Conservation (phyloP, 306 rosid species). For the Acacia melanoxylon region DNA sequence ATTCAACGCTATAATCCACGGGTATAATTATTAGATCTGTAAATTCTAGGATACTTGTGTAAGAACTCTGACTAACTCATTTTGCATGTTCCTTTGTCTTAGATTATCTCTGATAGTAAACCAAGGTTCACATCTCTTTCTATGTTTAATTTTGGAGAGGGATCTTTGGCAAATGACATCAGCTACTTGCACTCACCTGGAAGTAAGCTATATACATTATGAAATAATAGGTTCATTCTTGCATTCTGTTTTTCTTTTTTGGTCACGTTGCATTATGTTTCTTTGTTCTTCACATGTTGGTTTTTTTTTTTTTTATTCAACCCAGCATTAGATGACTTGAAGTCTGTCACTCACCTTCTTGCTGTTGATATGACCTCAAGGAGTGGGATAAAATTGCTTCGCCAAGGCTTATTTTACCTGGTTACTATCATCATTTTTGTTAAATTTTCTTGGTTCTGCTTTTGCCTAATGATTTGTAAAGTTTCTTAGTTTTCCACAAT, state of each 20-base stretch:
- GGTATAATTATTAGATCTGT: constrained; percentile 47
- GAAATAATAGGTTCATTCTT: constrained; percentile 24
- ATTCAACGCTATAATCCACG: constrained; percentile 89
- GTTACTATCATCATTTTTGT: constrained; percentile 40
- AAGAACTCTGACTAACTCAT: constrained; percentile 13
- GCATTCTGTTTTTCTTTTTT: constrained; percentile 22
- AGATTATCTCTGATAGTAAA: constrained; percentile 83
- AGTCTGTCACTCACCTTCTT: constrained; percentile 91
- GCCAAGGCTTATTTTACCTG: constrained; percentile 81
- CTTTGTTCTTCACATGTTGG: constrained; percentile 34
- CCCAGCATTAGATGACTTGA: constrained; percentile 85
- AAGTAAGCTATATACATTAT: constrained; percentile 62
- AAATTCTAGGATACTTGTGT: constrained; percentile 14
- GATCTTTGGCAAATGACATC: constrained; percentile 53
- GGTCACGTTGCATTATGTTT: constrained; percentile 9
- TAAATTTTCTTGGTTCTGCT: constrained; percentile 15
- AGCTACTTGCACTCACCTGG: constrained; percentile 79
- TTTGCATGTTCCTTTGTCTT: constrained; percentile 25
- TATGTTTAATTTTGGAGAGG: constrained; percentile 55
- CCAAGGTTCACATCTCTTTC: constrained; percentile 74
- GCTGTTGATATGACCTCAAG: constrained; percentile 66
- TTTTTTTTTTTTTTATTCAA: constrained; percentile 38
- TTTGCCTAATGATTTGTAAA: constrained; percentile 23
- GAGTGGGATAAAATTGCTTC: constrained; percentile 78
- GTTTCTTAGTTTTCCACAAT: constrained; percentile 19